Percentiles rank a stretch among this genome's conserved stretches.
phyloP scores from a whole-genome alignment of 495 filamentous ascomycete genomes.

The Annulohypoxylon stygium region DNA sequence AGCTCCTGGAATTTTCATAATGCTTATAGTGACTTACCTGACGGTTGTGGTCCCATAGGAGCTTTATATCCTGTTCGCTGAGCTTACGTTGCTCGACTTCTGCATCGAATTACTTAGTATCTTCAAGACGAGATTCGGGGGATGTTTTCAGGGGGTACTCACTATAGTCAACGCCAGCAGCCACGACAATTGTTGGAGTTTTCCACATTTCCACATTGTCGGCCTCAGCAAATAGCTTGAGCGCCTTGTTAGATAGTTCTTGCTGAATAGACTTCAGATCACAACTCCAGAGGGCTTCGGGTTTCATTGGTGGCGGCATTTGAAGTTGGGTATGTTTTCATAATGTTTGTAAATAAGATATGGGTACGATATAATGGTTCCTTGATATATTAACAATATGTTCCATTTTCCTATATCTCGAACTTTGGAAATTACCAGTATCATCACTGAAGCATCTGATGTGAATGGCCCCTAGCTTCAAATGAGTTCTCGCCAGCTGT shows the following conservation, averaged over 20 bases:
- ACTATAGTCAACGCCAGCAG: background rate
- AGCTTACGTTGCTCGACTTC: background rate
- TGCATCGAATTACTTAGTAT: background rate
- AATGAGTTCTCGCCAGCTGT: background rate
- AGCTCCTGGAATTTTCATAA: background rate
- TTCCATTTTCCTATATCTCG: background rate
- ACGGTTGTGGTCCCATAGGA: background rate
- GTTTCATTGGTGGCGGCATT: background rate
- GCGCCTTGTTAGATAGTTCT: background rate
- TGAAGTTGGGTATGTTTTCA: background rate
- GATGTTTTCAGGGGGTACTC: background rate
- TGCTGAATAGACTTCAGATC: background rate
- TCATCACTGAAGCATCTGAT: background rate
- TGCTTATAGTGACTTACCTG: background rate
- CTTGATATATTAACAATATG: background rate
- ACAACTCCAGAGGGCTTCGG: conserved; percentile 3
- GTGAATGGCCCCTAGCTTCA: background rate
- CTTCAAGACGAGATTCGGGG: background rate
- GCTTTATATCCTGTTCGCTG: background rate
- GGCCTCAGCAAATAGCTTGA: background rate
- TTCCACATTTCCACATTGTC: conserved; percentile 1
- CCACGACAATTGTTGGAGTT: background rate
- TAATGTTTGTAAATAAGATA: background rate
- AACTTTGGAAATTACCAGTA: background rate
- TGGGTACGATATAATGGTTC: background rate